Conservation (phyloP, 768 basidiomycete species). For the Lyophyllum semitale region DNA sequence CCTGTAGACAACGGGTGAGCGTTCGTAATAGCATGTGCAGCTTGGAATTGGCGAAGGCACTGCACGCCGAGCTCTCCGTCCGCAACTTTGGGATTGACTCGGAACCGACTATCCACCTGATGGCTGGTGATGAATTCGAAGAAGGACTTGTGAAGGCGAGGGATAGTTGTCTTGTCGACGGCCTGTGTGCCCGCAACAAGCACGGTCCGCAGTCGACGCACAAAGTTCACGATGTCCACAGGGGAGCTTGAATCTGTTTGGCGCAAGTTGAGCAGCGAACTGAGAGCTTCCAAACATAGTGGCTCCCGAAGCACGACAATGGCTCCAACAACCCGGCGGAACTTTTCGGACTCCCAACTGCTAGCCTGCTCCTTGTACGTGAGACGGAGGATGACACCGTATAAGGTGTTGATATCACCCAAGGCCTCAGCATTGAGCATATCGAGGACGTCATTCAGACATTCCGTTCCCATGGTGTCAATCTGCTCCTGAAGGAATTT, state of each 20-base stretch:
- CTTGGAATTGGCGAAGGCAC: not conserved
- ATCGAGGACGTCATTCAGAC: conserved; percentile 8
- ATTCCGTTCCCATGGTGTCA: conserved; percentile 8
- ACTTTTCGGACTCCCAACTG: conserved; percentile 15
- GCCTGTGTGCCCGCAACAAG: conserved; percentile 12
- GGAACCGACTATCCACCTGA: conserved; percentile 3
- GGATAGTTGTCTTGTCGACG: conserved; percentile 9
- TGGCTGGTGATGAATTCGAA: conserved; percentile 12
- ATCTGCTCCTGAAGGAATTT: conserved; percentile 15
- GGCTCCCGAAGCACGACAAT: conserved; percentile 12
- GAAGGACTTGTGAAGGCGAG: conserved; percentile 15
- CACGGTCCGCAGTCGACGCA: conserved; percentile 14
- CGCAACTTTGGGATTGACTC: not conserved
- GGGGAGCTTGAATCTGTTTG: conserved; percentile 1
- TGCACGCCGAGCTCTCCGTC: conserved; percentile 1
- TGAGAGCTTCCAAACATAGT: conserved; percentile 7
- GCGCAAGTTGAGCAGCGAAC: conserved; percentile 7
- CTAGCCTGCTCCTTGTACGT: not conserved
- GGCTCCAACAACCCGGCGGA: conserved; percentile 15
- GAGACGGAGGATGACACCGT: not conserved
- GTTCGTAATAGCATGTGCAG: no score
- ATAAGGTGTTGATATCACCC: not conserved
- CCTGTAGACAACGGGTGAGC: not conserved
- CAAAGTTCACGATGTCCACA: conserved; percentile 15
- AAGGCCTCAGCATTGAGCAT: conserved; percentile 1